phyloP scores from a whole-genome alignment of 1,284 basidiomycete genomes.

The Boletellus dicymbophilus region DNA sequence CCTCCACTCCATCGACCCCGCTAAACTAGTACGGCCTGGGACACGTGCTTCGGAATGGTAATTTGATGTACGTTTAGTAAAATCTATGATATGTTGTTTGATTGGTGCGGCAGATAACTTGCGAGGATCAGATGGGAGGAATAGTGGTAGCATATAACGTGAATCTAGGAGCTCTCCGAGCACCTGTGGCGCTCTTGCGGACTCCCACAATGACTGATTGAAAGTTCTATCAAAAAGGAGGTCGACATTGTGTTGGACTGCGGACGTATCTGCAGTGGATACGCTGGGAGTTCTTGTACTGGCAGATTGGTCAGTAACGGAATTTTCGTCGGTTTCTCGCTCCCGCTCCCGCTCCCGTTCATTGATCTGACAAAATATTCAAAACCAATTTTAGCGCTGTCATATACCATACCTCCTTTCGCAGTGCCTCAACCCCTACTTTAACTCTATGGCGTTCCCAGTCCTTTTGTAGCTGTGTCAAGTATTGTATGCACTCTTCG shows the following conservation, averaged over 20 bases:
- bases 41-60: constrained; percentile 38
- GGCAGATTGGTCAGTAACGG: constrained; percentile 25
- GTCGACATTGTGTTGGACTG: constrained; percentile 67
- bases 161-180: constrained; percentile 90
- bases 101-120: constrained; percentile 73
- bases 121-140: constrained; percentile 78
- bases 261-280: constrained; percentile 37
- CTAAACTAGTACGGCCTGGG: constrained; percentile 39
- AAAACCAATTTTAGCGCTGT: background rate
- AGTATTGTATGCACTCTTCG: constrained; percentile 93
- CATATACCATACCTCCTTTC: constrained; percentile 62
- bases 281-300: constrained; percentile 31
- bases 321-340: constrained; percentile 46
- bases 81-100: constrained; percentile 41
- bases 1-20: constrained; percentile 54
- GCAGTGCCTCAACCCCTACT: constrained; percentile 75
- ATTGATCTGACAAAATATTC: constrained; percentile 47
- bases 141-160: constrained; percentile 88
- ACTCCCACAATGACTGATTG: constrained; percentile 72
- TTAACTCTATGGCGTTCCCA: constrained; percentile 92
- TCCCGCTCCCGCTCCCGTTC: constrained; percentile 51
- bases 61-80: constrained; percentile 27
- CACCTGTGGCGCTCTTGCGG: constrained; percentile 74
- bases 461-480: constrained; percentile 92
- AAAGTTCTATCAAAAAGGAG: constrained; percentile 71